Conservation (phyloP, 1,284 basidiomycete species). For the Fomitopsis schrenkii region DNA sequence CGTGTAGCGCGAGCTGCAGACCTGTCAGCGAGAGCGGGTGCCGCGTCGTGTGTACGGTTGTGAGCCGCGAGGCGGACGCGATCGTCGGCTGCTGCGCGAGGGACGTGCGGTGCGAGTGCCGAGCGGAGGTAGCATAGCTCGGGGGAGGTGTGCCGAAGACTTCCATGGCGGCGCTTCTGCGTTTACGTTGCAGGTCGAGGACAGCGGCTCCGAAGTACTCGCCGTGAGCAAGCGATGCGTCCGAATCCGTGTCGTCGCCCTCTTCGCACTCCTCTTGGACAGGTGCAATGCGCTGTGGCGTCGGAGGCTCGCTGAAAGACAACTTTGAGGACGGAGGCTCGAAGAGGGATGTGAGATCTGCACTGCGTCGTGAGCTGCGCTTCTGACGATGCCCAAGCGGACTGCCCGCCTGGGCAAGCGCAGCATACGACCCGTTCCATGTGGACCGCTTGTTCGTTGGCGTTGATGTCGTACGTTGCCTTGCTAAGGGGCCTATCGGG, state of each 20-base stretch:
- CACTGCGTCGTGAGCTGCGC: constrained; percentile 47
- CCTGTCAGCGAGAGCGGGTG: constrained; percentile 65
- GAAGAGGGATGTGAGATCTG: constrained; percentile 48
- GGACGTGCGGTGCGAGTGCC: constrained; percentile 6
- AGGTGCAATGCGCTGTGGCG: constrained; percentile 30
- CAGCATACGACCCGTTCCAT: constrained; percentile 66
- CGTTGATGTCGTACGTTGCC: constrained; percentile 22
- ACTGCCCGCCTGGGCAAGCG: constrained; percentile 41
- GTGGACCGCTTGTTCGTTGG: constrained; percentile 56
- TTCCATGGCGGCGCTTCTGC: constrained; percentile 46
- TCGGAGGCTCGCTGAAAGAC: constrained; percentile 43
- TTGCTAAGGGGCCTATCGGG: constrained; percentile 27
- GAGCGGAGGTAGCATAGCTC: constrained; percentile 10
- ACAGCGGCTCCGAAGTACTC: constrained; percentile 56
- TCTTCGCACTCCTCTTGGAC: constrained; percentile 36
- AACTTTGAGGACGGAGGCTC: constrained; percentile 23
- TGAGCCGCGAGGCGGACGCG: constrained; percentile 40
- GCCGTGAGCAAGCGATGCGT: constrained; percentile 10
- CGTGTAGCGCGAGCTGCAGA: constrained; percentile 54
- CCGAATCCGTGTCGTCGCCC: constrained; percentile 4
- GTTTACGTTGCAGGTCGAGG: constrained; percentile 51
- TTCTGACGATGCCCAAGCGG: constrained; percentile 36
- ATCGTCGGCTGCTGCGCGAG: constrained; percentile 12
- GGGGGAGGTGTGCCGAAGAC: constrained; percentile 34
- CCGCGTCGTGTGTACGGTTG: constrained; percentile 52